These are phyloP conservation scores for Elaeis oleifera DNA, from an alignment of 202 grass and related monocot genomes.

Conservation along the genomic window DNA sequence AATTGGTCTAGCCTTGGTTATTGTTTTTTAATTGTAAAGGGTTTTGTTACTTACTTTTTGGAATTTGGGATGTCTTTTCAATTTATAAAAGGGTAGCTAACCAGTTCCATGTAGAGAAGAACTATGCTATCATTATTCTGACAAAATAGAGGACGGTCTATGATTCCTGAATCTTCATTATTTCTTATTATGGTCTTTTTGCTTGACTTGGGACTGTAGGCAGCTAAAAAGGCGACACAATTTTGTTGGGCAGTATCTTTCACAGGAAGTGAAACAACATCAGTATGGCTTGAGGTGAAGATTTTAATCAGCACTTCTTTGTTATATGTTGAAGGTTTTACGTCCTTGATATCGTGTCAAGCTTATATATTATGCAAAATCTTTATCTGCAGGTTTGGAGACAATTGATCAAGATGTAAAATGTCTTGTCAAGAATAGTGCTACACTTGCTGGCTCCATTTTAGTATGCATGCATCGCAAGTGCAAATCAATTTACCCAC, in stretches of 20 bases:
- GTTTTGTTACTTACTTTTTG: too few relatives aligned
- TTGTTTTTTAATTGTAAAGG: too few relatives aligned
- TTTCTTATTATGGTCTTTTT: constrained; percentile 3
- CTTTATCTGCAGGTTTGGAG: constrained; percentile 43
- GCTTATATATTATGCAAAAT: too few relatives aligned
- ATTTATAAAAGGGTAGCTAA: too few relatives aligned
- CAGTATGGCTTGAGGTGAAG: constrained; percentile 86
- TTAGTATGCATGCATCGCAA: constrained; percentile 75
- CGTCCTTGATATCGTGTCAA: constrained; percentile 6
- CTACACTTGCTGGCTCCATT: constrained; percentile 64
- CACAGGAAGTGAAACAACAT: constrained; percentile 95
- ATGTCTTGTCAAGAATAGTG: constrained; percentile 77
- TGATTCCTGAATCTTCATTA: constrained; percentile 9
- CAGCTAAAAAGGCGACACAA: constrained; percentile 83
- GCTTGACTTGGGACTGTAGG: constrained; percentile 38
- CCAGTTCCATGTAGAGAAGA: too few relatives aligned
- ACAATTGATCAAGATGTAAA: constrained; percentile 55
- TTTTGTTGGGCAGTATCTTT: constrained; percentile 99
- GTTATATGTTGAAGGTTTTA: constrained; percentile 7
- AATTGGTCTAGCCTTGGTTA: too few relatives aligned
- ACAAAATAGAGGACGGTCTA: too few relatives aligned
- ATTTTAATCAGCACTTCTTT: constrained; percentile 4
- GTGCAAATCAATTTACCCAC: constrained; percentile 78
- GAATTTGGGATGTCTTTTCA: too few relatives aligned
- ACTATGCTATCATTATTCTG: too few relatives aligned